Base-by-base conservation (phyloP, 495 filamentous ascomycete species). In the Aspergillus bertholletiae region DNA sequence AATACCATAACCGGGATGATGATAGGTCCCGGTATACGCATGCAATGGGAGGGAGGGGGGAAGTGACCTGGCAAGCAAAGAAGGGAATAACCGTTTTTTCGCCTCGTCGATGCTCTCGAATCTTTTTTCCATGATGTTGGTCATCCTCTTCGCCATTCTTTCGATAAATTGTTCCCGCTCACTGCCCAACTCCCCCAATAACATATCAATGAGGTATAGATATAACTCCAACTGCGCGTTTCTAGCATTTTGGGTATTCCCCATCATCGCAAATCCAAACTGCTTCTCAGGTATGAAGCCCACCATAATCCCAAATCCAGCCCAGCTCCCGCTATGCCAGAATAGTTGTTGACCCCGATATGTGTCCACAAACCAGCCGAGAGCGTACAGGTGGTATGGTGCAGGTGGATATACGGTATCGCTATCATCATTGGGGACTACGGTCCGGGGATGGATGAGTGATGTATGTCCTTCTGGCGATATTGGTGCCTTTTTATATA, bases 261-360 rank as follows among this genome's bases (percentile, higher is more conserved):
- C 74, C 62, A 83, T 69, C 21, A 72, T 61, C 0, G 73, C 71
- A 11, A 80, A 66, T 0, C 77, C 79, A 43, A 67, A 84, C 7
- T 70, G 52, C 23, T 69, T 56, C 6, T 65, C 65, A 0, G 80
- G 80, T 20, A 84, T 51, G 53, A 77, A 79, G 13, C 68, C 69
- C 2, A 83, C 65, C 37, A 72, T 54, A 0, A 74, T 64, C 1
- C 68, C 72, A 49, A 74, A 79, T 0, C 75, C 78, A 15, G 68
- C 58, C 69, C 80, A 70, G 9, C 72, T 72, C 5, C 79, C 80
- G 15, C 53, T 41, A 45, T 83, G 80, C 26, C 63, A 66, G 44
- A 73, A 73, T 6, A 78, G 21, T 24, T 67, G 46, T 47, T 75
- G 66, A 0, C 79, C 78, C 17, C 65, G 68, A 34, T 80, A 78